Evolutionary conservation across 1,284 basidiomycete species (phyloP).

Genomic region (Irpex sp.): DNA sequence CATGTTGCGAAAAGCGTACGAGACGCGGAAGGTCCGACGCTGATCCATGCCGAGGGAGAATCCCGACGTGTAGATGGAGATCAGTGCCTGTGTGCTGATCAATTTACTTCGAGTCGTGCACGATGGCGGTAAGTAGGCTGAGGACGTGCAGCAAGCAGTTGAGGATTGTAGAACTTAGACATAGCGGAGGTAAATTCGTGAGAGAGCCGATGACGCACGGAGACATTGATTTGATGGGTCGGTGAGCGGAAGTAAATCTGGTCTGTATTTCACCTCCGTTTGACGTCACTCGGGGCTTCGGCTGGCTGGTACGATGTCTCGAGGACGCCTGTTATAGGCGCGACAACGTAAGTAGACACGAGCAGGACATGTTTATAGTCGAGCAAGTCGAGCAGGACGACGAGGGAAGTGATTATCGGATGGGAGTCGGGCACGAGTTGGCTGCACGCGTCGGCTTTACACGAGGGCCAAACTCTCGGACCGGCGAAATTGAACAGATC

Average conservation of each 20-base stretch:
- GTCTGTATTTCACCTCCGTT: neutral
- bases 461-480: constrained; percentile 10
- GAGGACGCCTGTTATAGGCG: neutral
- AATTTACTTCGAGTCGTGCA: too few species aligned
- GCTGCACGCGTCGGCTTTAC: constrained; percentile 2
- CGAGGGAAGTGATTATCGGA: neutral
- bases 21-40: neutral
- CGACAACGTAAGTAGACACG: neutral
- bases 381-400: neutral
- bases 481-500: constrained; percentile 9
- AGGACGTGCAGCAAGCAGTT: too few species aligned
- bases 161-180: neutral
- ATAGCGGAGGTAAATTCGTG: neutral
- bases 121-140: too few species aligned
- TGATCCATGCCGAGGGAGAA: neutral
- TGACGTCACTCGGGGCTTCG: constrained; percentile 9
- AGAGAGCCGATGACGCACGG: neutral
- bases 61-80: neutral
- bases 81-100: neutral
- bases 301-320: constrained; percentile 5
- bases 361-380: neutral
- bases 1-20: neutral
- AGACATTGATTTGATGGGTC: neutral
- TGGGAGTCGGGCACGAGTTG: neutral
- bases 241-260: constrained; percentile 11